A percentile compares a stretch with the other conserved stretches of the same genome.
Conservation (phyloP, 176 grass and related monocot genomes). For the Oryza glumipatula region DNA sequence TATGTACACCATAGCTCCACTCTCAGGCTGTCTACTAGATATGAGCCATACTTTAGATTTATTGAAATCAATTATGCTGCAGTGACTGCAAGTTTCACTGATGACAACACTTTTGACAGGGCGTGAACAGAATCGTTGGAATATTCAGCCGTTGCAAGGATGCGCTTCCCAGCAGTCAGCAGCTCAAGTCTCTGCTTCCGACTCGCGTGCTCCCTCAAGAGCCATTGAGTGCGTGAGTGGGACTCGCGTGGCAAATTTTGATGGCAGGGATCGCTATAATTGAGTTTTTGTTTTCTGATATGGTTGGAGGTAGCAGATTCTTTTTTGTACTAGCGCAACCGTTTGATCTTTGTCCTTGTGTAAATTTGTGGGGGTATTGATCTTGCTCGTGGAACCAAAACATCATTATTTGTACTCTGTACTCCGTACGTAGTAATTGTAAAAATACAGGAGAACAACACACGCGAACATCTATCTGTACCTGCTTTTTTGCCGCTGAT, state of each 20-base stretch:
- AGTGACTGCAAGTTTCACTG: neutral
- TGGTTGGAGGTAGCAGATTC: constrained; percentile 23
- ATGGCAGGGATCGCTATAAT: neutral
- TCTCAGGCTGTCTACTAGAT: neutral
- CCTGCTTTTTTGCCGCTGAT: neutral
- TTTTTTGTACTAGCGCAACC: constrained; percentile 34
- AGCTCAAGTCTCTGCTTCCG: constrained; percentile 39
- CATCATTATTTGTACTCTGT: neutral
- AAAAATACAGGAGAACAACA: constrained; percentile 26
- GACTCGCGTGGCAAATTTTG: neutral
- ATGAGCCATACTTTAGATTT: neutral
- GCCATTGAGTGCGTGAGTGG: constrained; percentile 17
- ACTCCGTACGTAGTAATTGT: constrained; percentile 4
- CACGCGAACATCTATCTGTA: neutral
- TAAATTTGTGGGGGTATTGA: constrained; percentile 20
- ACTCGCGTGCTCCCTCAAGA: constrained; percentile 37
- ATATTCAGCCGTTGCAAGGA: constrained; percentile 52
- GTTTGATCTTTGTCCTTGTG: neutral
- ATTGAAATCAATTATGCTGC: neutral
- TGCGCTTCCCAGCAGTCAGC: constrained; percentile 36
- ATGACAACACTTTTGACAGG: constrained; percentile 31
- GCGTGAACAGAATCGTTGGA: constrained; percentile 41
- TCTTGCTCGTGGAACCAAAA: neutral
- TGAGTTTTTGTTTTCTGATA: constrained; percentile 12
- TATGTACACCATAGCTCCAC: neutral